These are phyloP conservation scores for Verticillium isaacii DNA, from an alignment of 2,329 filamentous ascomycete genomes.

Conservation along the genomic window DNA sequence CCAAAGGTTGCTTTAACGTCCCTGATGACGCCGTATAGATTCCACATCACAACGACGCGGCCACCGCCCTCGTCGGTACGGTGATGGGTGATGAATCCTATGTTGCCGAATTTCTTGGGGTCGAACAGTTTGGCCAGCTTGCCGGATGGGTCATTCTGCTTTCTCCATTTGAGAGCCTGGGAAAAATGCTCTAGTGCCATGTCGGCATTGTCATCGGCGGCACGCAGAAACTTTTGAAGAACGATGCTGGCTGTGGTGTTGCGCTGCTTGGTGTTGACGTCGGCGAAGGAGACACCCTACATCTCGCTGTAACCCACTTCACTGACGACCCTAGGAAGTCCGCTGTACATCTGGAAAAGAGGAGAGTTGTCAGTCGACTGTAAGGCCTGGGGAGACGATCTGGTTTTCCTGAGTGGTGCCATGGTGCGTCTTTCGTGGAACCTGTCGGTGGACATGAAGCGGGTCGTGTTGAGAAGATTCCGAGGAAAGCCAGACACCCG, in stretches of 20 bases:
- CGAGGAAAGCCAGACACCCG: too few relatives aligned
- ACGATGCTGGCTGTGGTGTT: conserved; percentile 72
- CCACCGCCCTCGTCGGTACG: conserved; percentile 47
- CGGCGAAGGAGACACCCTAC: conserved; percentile 72
- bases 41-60: conserved; percentile 76
- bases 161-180: conserved; percentile 79
- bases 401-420: background rate
- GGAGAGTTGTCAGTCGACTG: conserved; percentile 15
- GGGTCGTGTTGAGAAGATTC: background rate
- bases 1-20: conserved; percentile 80
- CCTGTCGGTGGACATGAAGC: background rate
- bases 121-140: conserved; percentile 62
- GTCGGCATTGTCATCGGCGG: conserved; percentile 71
- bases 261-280: conserved; percentile 32
- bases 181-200: conserved; percentile 74
- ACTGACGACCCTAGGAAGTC: conserved; percentile 44
- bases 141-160: conserved; percentile 61
- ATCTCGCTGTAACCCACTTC: conserved; percentile 67
- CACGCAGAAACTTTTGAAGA: conserved; percentile 89
- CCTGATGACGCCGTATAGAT: conserved; percentile 87
- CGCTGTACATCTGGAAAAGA: conserved; percentile 42
- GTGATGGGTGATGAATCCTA: conserved; percentile 80
- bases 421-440: background rate
- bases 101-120: conserved; percentile 64
- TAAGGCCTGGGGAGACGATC: background rate